phyloP scores from a whole-genome alignment of 2,329 filamentous ascomycete species.

The Ophiocordyceps australis region DNA sequence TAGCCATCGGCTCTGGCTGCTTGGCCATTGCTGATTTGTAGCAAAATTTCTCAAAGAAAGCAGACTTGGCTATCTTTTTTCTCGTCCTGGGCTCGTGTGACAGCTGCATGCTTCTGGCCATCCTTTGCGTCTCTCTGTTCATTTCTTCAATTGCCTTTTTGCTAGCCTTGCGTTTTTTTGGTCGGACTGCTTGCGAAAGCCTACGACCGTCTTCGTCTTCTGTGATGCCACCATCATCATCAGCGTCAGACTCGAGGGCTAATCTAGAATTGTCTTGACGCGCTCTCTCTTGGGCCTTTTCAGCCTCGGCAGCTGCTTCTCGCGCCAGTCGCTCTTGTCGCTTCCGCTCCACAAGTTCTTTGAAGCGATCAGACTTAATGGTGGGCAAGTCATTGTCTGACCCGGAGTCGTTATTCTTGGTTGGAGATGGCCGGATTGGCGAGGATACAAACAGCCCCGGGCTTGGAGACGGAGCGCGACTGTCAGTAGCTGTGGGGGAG shows the following conservation, averaged over 20 bases:
- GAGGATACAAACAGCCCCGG: slow-evolving; percentile 40
- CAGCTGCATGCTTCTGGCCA: slow-evolving; percentile 79
- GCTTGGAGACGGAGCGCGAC: slow-evolving; percentile 12
- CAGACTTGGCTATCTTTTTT: slow-evolving; percentile 75
- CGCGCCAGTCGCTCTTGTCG: slow-evolving; percentile 50
- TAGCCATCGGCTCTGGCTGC: slow-evolving; percentile 14
- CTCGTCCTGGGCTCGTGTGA: slow-evolving; percentile 78
- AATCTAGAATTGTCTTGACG: slow-evolving; percentile 15
- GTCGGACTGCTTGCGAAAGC: slow-evolving; percentile 50
- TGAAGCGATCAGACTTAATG: slow-evolving; percentile 40
- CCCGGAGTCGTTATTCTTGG: slow-evolving; percentile 12
- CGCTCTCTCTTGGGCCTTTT: slow-evolving; percentile 22
- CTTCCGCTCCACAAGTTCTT: slow-evolving; percentile 57
- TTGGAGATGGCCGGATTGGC: slow-evolving; percentile 18
- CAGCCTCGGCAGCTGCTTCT: slow-evolving; percentile 39
- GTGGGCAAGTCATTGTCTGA: slow-evolving; percentile 28
- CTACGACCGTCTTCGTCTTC: slow-evolving; percentile 45
- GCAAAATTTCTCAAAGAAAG: slow-evolving; percentile 72
- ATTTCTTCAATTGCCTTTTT: slow-evolving; percentile 93
- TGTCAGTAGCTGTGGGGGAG: too few relatives aligned
- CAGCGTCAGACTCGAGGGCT: slow-evolving; percentile 15
- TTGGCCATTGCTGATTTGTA: slow-evolving; percentile 31
- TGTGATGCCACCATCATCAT: slow-evolving; percentile 27
- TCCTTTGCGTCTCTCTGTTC: slow-evolving; percentile 81
- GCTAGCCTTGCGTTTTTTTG: slow-evolving; percentile 66